Evolutionary conservation across 2,329 filamentous ascomycete genomes (phyloP).

Genomic region (Alternaria sp.): DNA sequence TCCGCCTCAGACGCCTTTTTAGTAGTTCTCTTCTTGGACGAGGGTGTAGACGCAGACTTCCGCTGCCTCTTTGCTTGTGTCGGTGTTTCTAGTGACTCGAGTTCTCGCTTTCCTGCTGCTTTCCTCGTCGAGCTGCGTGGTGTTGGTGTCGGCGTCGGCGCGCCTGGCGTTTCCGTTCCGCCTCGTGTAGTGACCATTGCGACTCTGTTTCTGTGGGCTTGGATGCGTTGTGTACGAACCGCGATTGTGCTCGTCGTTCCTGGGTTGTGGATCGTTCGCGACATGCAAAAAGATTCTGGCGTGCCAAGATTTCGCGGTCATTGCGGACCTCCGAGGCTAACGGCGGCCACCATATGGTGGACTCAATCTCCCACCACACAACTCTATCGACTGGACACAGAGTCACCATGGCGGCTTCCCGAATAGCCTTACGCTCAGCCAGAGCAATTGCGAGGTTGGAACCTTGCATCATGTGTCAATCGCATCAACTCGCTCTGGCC

Average conservation of each 20-base stretch:
- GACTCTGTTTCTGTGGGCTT: slow-evolving; percentile 15
- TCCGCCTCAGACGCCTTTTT: neutral
- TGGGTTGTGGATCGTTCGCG: slow-evolving; percentile 27
- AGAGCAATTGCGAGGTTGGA: slow-evolving; percentile 16
- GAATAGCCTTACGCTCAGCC: slow-evolving; percentile 19
- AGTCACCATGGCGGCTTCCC: slow-evolving; percentile 32
- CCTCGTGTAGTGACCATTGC: slow-evolving; percentile 49
- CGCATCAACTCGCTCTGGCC: slow-evolving; percentile 16
- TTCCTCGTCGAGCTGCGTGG: slow-evolving; percentile 38
- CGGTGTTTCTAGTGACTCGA: slow-evolving; percentile 44
- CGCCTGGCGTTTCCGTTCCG: slow-evolving; percentile 41
- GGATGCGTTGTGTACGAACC: slow-evolving; percentile 15
- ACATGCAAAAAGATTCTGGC: slow-evolving; percentile 23
- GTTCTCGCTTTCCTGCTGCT: slow-evolving; percentile 37
- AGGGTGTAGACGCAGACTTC: slow-evolving; percentile 22
- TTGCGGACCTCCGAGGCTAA: slow-evolving; percentile 31
- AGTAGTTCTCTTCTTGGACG: slow-evolving; percentile 22
- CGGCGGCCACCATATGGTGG: neutral
- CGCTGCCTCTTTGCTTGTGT: slow-evolving; percentile 40
- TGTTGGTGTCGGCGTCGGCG: slow-evolving; percentile 26
- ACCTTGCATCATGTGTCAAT: slow-evolving; percentile 32
- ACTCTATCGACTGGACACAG: neutral
- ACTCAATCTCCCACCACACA: neutral
- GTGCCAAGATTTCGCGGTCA: slow-evolving; percentile 37
- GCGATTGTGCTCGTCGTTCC: slow-evolving; percentile 36